Percentiles rank a stretch among this genome's conserved stretches.
phyloP scores from a whole-genome alignment of 2,329 filamentous ascomycete genomes.

The Colletotrichum higginsianum region DNA sequence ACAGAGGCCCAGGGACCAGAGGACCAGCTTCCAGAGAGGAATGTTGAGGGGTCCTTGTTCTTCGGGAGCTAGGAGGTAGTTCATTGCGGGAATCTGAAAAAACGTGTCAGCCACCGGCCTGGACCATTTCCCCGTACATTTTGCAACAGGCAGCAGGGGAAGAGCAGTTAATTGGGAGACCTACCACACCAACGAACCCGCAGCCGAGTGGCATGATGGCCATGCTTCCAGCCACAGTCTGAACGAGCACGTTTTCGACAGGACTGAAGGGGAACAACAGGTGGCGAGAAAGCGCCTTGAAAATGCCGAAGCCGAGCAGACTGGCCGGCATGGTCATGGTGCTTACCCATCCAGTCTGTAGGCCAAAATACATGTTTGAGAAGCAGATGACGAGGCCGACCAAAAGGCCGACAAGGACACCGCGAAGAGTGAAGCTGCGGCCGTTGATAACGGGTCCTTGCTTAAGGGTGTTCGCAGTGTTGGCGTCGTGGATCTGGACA shows the following conservation, averaged over 20 bases:
- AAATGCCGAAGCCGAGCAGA: conserved; percentile 94
- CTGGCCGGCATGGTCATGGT: conserved; percentile 98
- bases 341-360: conserved; percentile 81
- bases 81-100: conserved; percentile 83
- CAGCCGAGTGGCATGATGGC: conserved; percentile 97
- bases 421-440: conserved; percentile 87
- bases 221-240: conserved; percentile 95
- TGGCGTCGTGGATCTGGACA: not conserved
- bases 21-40: conserved; percentile 81
- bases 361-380: conserved; percentile 98
- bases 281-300: conserved; percentile 82
- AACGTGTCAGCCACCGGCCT: not conserved
- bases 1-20: conserved; percentile 94
- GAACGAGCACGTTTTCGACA: conserved; percentile 96
- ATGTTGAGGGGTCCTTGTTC: conserved; percentile 85
- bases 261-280: conserved; percentile 89
- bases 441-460: conserved; percentile 51
- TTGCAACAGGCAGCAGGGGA: conserved; percentile 16
- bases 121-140: not conserved
- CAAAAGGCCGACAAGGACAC: conserved; percentile 82
- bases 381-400: conserved; percentile 95
- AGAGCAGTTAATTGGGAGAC: conserved; percentile 46
- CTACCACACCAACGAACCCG: conserved; percentile 89
- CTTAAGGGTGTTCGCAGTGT: not conserved
- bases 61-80: conserved; percentile 83